Evolutionary conservation across 2,329 filamentous ascomycete species (phyloP), one percentile per base, ranked within the genome.

Genomic region (Epichloe sylvatica): DNA sequence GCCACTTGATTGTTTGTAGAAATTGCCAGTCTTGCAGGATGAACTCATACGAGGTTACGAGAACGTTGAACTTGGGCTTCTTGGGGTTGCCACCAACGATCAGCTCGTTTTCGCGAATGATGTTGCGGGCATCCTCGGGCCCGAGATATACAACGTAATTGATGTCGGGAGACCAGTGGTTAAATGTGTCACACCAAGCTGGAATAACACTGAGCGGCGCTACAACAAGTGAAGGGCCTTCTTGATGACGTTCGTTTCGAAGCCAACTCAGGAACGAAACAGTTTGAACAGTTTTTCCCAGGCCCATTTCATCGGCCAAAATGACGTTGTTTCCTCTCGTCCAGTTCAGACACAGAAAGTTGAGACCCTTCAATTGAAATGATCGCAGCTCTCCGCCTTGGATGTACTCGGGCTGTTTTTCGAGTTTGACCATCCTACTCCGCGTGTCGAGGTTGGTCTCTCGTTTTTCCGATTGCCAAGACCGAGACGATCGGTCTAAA

Each of bases 121-220:
- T 91, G 55, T 76, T 83, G 42, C 94, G 86, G 34, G 92, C 84
- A 35, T 84, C 78, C 63, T 92, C 85, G 49, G 89, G 91, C 46
- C 94, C 92, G 47, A 91, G 87, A 66, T 98, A 98, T 48, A 96
- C 87, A 51, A 98, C 86, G 65, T 96, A 97, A 66, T 98, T 97
- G 54, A 97, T 69, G 62, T 97, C 91, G 0, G 92, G 92, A 3
- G 92, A 83, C 92, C 92, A 98, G 55, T 85, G 75, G 65, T 96
- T 92, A 67, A 98, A 96, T 0, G 92, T 98, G 61, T 98, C 92
- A 43, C 88, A 92, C 92, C 92, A 98, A 2, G 92, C 89, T 6
- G 92, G 91, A 70, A 98, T 95, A 45, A 94, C 95, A 53, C 91
- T 97, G 23, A 98, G 76, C 30, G 92, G 92, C 7, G 95, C 92